Evolutionary conservation across 495 filamentous ascomycete species (phyloP).

Genomic region (Penicillium maclennaniae): DNA sequence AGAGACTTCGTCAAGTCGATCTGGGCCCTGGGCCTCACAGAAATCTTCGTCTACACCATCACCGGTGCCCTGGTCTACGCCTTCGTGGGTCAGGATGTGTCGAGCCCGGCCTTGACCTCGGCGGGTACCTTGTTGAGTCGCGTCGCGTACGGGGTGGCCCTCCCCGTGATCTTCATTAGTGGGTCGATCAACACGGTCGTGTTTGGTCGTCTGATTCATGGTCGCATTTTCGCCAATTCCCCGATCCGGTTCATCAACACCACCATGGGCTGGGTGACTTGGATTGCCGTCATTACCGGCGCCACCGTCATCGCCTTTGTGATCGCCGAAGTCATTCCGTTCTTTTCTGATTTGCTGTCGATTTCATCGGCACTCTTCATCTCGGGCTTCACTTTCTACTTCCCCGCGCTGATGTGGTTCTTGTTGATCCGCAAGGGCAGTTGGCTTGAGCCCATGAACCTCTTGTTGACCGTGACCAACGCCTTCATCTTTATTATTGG

Average conservation of each 20-base stretch:
- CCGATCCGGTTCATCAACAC: constrained; percentile 57
- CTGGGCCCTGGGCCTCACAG: constrained; percentile 53
- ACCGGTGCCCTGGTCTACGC: constrained; percentile 64
- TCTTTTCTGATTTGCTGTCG: constrained; percentile 60
- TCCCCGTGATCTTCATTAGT: constrained; percentile 69
- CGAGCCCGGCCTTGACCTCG: constrained; percentile 64
- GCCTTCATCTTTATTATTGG: constrained; percentile 31
- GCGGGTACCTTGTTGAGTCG: constrained; percentile 57
- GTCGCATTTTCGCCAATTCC: constrained; percentile 51
- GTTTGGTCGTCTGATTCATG: constrained; percentile 58
- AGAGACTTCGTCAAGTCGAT: constrained; percentile 60
- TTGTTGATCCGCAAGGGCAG: constrained; percentile 44
- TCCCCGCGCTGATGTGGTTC: constrained; percentile 60
- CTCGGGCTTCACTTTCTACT: constrained; percentile 30
- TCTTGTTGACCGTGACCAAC: constrained; percentile 22
- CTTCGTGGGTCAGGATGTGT: constrained; percentile 62
- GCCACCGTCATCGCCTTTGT: constrained; percentile 62
- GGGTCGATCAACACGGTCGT: constrained; percentile 62
- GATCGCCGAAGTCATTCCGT: constrained; percentile 65
- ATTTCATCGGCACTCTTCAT: constrained; percentile 48
- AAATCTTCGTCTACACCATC: constrained; percentile 65
- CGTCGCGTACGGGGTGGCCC: constrained; percentile 66
- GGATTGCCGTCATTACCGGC: constrained; percentile 50
- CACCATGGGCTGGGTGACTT: constrained; percentile 52
- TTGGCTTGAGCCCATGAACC: constrained; percentile 32